A percentile compares a stretch with the other conserved stretches of the same genome.
Evolutionary conservation across 169 alveolate genomes (phyloP).

Genomic region (Cystoisospora suis): DNA sequence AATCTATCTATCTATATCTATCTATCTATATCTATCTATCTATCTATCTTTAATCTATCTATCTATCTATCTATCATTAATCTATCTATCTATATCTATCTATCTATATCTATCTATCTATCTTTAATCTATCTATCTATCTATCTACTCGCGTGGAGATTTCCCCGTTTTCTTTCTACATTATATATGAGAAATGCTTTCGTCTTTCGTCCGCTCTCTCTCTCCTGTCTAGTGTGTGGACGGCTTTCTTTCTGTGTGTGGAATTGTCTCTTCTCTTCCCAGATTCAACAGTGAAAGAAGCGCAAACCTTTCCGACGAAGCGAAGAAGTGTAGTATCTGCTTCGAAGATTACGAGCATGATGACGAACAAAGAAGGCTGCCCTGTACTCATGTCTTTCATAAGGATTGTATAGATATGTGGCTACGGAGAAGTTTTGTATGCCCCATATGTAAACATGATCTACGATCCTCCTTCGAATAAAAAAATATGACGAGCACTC

Average conservation of each 20-base stretch:
- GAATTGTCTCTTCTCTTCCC: not conserved
- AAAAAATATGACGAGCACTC: too few relatives aligned
- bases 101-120: too few relatives aligned
- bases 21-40: too few relatives aligned
- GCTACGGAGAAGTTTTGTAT: slow-evolving; percentile 73
- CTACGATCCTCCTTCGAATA: not conserved
- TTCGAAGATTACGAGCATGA: slow-evolving; percentile 57
- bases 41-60: too few relatives aligned
- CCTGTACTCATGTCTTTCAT: slow-evolving; percentile 81
- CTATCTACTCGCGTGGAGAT: not conserved
- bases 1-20: too few relatives aligned
- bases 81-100: too few relatives aligned
- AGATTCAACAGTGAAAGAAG: slow-evolving; percentile 16
- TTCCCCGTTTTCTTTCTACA: too few relatives aligned
- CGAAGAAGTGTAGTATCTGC: slow-evolving; percentile 41
- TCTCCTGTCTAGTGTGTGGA: not conserved
- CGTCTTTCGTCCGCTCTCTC: too few relatives aligned
- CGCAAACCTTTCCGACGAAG: not conserved
- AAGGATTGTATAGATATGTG: slow-evolving; percentile 80
- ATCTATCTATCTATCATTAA: too few relatives aligned
- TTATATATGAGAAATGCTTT: too few relatives aligned
- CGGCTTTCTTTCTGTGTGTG: not conserved
- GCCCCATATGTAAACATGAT: slow-evolving; percentile 65
- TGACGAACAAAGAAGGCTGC: slow-evolving; percentile 70
- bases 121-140: too few relatives aligned